Evolutionary conservation across 768 basidiomycete genomes (phyloP).

Genomic region (Lactarius pseudohatsudake): DNA sequence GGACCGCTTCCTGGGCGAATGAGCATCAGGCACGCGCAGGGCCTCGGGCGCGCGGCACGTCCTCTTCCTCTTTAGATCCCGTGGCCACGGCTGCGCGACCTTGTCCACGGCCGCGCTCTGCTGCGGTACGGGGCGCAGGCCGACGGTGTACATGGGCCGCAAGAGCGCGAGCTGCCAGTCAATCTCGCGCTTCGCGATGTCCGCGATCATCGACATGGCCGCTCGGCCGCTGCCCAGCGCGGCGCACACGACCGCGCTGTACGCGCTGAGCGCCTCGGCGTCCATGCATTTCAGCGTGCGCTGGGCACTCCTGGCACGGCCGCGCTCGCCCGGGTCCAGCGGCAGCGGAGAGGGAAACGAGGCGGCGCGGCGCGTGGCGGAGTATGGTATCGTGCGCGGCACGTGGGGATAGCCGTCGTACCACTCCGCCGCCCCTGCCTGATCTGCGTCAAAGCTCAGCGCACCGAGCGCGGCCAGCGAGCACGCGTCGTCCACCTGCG

Average conservation of each 20-base stretch:
- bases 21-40: not conserved
- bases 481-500: constrained; percentile 27
- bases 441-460: constrained; percentile 23
- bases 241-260: not conserved
- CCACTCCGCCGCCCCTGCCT: constrained; percentile 20
- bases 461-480: constrained; percentile 19
- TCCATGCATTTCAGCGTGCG: not conserved
- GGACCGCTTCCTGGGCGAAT: not conserved
- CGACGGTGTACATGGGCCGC: not conserved
- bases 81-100: not conserved
- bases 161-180: constrained; percentile 18
- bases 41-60: not conserved
- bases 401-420: constrained; percentile 3
- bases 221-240: constrained; percentile 6
- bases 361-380: not conserved
- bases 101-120: not conserved
- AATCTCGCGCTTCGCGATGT: constrained; percentile 15
- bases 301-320: not conserved
- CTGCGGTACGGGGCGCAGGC: not conserved
- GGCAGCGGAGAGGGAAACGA: not conserved
- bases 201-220: constrained; percentile 14
- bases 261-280: constrained; percentile 12
- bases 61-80: not conserved
- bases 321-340: not conserved
- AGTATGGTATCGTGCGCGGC: not conserved